These are phyloP conservation scores for Chaetothyriales sp. DNA, from an alignment of 2,329 filamentous ascomycete species.

Conservation along the genomic window DNA sequence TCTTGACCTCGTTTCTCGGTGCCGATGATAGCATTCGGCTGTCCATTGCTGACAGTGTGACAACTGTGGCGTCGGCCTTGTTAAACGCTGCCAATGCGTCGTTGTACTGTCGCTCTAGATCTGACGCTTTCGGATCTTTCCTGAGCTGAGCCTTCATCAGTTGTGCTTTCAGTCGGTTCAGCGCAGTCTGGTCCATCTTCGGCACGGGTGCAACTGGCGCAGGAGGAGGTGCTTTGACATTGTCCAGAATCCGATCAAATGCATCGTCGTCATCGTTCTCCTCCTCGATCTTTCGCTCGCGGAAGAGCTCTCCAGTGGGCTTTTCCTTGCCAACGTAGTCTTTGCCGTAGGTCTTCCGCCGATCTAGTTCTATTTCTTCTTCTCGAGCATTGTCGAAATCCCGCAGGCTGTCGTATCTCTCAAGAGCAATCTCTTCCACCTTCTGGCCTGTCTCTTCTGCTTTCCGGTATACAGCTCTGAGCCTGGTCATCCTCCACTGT, in stretches of 20 bases:
- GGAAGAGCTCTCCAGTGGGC: slow-evolving; percentile 72
- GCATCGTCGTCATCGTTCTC: slow-evolving; percentile 20
- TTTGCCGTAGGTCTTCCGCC: slow-evolving; percentile 65
- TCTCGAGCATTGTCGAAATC: slow-evolving; percentile 88
- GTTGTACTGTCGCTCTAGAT: slow-evolving; percentile 74
- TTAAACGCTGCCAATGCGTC: slow-evolving; percentile 50
- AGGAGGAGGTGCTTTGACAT: slow-evolving; percentile 22
- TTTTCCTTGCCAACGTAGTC: slow-evolving; percentile 75
- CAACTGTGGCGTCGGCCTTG: slow-evolving; percentile 48
- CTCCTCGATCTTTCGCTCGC: slow-evolving; percentile 53
- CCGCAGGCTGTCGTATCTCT: slow-evolving; percentile 64
- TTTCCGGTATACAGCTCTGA: slow-evolving; percentile 68
- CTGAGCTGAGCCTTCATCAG: slow-evolving; percentile 92
- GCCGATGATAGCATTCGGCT: slow-evolving; percentile 76
- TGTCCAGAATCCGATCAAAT: slow-evolving; percentile 21
- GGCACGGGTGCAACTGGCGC: not conserved
- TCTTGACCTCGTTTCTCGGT: slow-evolving; percentile 57
- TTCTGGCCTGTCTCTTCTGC: slow-evolving; percentile 57
- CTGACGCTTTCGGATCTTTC: slow-evolving; percentile 55
- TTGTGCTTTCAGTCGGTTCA: slow-evolving; percentile 83
- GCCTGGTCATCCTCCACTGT: slow-evolving; percentile 91
- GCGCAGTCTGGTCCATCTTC: slow-evolving; percentile 42
- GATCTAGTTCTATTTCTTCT: slow-evolving; percentile 78
- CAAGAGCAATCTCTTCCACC: slow-evolving; percentile 67
- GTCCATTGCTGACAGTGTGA: slow-evolving; percentile 76